Evolutionary conservation across 768 basidiomycete genomes (phyloP), one percentile per base, ranked within the genome.

Genomic region (Punctularia strigosozonata): DNA sequence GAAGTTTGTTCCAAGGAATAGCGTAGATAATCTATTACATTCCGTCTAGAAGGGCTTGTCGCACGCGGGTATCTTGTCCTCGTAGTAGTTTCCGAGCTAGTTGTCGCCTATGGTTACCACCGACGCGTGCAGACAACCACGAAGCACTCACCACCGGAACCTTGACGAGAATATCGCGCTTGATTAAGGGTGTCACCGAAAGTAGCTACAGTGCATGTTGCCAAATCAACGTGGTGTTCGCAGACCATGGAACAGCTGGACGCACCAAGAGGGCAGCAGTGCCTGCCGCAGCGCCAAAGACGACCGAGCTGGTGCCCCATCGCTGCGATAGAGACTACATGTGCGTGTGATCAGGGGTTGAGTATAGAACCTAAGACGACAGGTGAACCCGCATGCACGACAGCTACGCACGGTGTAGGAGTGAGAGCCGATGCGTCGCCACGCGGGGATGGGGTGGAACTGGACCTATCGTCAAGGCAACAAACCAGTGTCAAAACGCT

Each of bases 41-140:
- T n/a, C n/a, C n/a, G n/a, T n/a, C n/a, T 68, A 90, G 65, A 89
- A 87, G 4, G 87, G 85, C 54, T 85, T 87, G 65, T 90, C 87
- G 22, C 72, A 81, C 28, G 75, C 75, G 13, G 84, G 87, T 0
- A 70, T 84, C 47, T 73, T 82, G 63, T 90, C 87, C 54, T 78
- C 72, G 54, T 73, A 89, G 60, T 84, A 85, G 39, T 46, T 58
- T 28, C 75, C 73, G 50, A 89, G 43, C 87, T 90, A 39, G 36
- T 31, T 19, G 23, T 10, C 25, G 36, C 37, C 34, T 31, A 21
- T 31, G 6, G 36, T 35, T 26, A 40, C 19, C 26, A 24, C 34
- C 26, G 10, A 15, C 26, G 10, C 26, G 26, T 8, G 28, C 25
- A 39, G 25, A 34, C 38, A 42, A 46, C 35, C 31, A 25, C 24